Evolutionary conservation across 305 asterid genomes (phyloP), one percentile per base, ranked within the genome.

Genomic region (Fraxinus ornus): DNA sequence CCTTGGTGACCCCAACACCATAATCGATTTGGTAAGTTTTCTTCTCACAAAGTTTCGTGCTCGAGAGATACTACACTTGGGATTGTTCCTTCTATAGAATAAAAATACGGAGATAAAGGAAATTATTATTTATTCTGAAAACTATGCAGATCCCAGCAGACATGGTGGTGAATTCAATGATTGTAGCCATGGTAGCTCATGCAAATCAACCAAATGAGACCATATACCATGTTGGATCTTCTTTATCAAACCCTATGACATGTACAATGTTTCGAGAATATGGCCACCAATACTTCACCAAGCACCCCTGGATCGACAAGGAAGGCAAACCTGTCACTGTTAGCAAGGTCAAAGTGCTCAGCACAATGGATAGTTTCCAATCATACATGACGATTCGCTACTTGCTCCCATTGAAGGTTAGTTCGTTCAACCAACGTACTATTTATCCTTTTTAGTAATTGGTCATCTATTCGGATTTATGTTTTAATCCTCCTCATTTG

Each of bases 81-180:
- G 64, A 17, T 52, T 52, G 24, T 52, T 5, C 24, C 8, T 37
- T 52, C n/a, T 1, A 49, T 3, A 49, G 60, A 15, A 49, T 47
- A 15, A 47, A 47, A 47, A 47, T 47, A 47, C 0, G 13, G 55
- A 13, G 57, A 47, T 13, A 47, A 12, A 13, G 19, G 57, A 47
- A 47, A 47, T 47, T 47, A 6, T 2, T 33, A 60, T 21, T 60
- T 60, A 60, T 68, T 68, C 21, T 68, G 36, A 4, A 68, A 26
- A 9, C 19, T 68, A 28, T 76, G 83, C 88, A 94, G 98, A 92
- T 94, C 24, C 98, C 97, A 2, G 98, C 95, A 4, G 98, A 95
- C 62, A 93, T 95, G 98, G 98, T 93, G 89, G 95, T 95, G 87
- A 92, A 93, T 73, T 89, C 93, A 17, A 95, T 91, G 94, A 90